Conservation (phyloP, 768 basidiomycete genomes). For the Tricholoma matsutake region DNA sequence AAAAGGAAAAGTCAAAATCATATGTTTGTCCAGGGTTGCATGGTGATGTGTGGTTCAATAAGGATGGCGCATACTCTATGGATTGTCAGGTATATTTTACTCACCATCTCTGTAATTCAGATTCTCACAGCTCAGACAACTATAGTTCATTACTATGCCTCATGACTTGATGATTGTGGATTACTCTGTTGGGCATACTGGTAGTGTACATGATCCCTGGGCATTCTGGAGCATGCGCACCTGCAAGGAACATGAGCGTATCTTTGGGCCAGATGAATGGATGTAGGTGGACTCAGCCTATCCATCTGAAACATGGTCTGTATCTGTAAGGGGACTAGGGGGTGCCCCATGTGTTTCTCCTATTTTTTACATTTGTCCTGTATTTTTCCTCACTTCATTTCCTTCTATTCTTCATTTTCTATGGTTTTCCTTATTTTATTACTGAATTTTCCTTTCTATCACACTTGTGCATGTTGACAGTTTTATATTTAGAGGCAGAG, state of each 20-base stretch:
- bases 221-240: slow-evolving; percentile 19
- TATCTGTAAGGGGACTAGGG: too few relatives aligned
- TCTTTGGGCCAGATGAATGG: slow-evolving; percentile 23
- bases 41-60: slow-evolving; percentile 20
- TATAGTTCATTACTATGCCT: slow-evolving; percentile 9
- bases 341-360: too few relatives aligned
- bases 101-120: background rate
- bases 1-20: slow-evolving; percentile 10
- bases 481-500: too few relatives aligned
- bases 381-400: too few relatives aligned
- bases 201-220: slow-evolving; percentile 18
- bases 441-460: too few relatives aligned
- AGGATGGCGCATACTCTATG: slow-evolving; percentile 18
- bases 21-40: slow-evolving; percentile 19
- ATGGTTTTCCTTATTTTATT: too few relatives aligned
- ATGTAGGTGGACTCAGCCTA: slow-evolving; percentile 34
- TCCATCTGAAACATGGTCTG: slow-evolving; percentile 8
- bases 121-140: background rate
- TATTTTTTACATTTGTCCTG: too few relatives aligned
- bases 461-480: too few relatives aligned
- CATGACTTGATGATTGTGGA: slow-evolving; percentile 14
- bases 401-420: too few relatives aligned
- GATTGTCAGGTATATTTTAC: slow-evolving; percentile 12
- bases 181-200: background rate
- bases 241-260: slow-evolving; percentile 9